Evolutionary conservation across 2,329 filamentous ascomycete species (phyloP).

Genomic region (Polychaeton citri): DNA sequence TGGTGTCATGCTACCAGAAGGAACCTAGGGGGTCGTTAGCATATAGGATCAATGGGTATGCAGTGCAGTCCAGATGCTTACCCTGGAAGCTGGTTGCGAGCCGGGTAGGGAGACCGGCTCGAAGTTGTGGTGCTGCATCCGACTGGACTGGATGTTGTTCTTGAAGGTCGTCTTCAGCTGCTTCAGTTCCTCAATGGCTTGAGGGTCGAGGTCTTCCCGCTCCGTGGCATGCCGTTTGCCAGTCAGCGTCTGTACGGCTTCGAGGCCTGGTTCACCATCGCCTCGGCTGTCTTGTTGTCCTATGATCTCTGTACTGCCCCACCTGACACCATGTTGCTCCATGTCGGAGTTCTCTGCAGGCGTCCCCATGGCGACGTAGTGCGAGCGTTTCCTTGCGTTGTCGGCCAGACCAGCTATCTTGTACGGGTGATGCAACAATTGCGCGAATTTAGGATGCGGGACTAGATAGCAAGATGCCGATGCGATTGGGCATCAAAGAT

Average conservation of each 20-base stretch:
- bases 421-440: no score
- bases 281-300: neutral
- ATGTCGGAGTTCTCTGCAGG: conserved; percentile 5
- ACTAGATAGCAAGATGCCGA: no score
- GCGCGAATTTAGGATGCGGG: no score
- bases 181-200: conserved; percentile 48
- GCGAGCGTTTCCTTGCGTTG: neutral
- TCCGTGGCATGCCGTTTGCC: conserved; percentile 3
- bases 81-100: conserved; percentile 71
- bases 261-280: conserved; percentile 31
- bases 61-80: conserved; percentile 41
- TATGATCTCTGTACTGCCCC: conserved; percentile 57
- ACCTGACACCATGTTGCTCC: conserved; percentile 46
- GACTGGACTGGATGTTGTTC: conserved; percentile 64
- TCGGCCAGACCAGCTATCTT: neutral
- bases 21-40: conserved; percentile 23
- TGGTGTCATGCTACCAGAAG: conserved; percentile 33
- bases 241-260: conserved; percentile 15
- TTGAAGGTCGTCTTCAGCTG: conserved; percentile 61
- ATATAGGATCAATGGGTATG: no score
- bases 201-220: conserved; percentile 22
- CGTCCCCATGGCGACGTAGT: conserved; percentile 5
- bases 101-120: conserved; percentile 81
- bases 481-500: no score
- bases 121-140: conserved; percentile 77